Evolutionary conservation across 345 rosid species (phyloP), one percentile per base, ranked within the genome.

Genomic region (Populus euphratica): DNA sequence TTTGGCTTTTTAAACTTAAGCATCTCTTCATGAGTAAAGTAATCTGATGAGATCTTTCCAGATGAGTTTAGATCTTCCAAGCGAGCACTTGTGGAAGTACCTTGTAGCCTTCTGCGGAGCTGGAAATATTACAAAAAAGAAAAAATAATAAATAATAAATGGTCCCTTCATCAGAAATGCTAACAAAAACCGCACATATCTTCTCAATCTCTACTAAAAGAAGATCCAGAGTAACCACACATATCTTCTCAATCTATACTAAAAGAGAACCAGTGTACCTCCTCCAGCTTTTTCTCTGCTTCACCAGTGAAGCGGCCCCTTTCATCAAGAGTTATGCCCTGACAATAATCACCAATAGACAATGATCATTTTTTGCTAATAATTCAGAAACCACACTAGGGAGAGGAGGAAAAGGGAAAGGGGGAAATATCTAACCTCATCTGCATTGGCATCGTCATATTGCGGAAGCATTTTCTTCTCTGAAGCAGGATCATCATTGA

Each of bases 401-500:
- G 2, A 72, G 64, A 56, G 5, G 38, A 17, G 38, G 10, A 35
- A 31, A 39, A n/a, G 44, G 29, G 3, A n/a, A 52, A 20, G 43
- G 23, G 41, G 43, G 79, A 56, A 77, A 68, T 68, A 78, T 64
- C 76, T 73, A 77, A 93, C 99, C 92, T 92, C 99, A 74, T 96
- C 97, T 2, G 59, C 77, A 81, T 70, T 78, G 0, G 95, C 82
- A 56, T 96, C 94, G 71, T 96, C 99, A 77, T 96, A 96, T 62
- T 96, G 97, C n/a, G 97, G 95, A 89, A 96, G 93, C 49, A 96
- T 87, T 86, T 90, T 93, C 86, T 85, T 96, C 87, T 86, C 96
- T 47, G 85, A 79, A 63, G 82, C 86, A 17, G 93, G 90, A 56
- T 92, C 98, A 70, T 93, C 94, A 80, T 87, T 92, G 87, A 96